Conservation (phyloP, 305 asterid genomes). For the Fraxinus dipetala region DNA sequence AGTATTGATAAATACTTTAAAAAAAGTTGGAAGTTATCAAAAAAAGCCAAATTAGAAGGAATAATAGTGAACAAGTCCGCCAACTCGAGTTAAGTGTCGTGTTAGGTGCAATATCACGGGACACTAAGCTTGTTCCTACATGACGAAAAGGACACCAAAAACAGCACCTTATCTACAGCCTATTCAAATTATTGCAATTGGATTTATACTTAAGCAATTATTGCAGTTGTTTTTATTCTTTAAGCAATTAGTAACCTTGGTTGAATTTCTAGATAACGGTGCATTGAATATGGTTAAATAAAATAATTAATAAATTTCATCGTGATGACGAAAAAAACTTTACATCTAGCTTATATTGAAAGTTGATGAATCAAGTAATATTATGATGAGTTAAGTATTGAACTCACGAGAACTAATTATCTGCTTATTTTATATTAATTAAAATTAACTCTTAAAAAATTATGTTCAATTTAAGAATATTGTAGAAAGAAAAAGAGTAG, state of each 20-base stretch:
- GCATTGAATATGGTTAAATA: background rate
- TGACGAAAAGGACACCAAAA: constrained; percentile 8
- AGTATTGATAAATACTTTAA: background rate
- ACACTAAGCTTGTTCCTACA: background rate
- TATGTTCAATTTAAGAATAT: background rate
- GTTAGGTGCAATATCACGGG: constrained; percentile 19
- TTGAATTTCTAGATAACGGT: background rate
- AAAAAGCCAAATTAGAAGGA: background rate
- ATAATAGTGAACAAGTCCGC: background rate
- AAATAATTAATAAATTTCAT: background rate
- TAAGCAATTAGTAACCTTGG: background rate
- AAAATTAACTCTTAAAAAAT: background rate
- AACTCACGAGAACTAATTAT: background rate
- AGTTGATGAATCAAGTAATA: background rate
- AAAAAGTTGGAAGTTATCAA: background rate
- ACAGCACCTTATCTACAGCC: background rate
- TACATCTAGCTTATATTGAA: background rate
- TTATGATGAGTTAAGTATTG: background rate
- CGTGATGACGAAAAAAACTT: background rate
- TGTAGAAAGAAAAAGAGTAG: background rate
- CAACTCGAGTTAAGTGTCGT: background rate
- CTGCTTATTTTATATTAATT: too few relatives aligned
- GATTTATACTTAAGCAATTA: background rate
- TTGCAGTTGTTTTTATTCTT: background rate
- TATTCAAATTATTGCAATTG: background rate